Evolutionary conservation across 2,329 filamentous ascomycete genomes (phyloP).

Genomic region (Anthostomella pinea): DNA sequence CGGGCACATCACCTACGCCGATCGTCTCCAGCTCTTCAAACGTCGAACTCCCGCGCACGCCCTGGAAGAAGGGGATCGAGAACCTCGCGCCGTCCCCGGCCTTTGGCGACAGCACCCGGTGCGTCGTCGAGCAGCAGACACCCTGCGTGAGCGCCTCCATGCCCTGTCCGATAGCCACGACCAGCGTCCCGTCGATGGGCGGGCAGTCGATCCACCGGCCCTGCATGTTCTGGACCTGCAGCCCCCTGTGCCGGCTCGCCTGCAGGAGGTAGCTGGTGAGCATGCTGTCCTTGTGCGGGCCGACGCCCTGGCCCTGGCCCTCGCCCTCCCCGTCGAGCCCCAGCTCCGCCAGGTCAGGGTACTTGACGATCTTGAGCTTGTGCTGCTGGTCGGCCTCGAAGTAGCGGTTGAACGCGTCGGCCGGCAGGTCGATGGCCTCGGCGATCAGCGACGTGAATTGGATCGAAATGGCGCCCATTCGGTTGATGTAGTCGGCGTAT

Average conservation of each 20-base stretch:
- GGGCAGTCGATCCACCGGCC: constrained; percentile 82
- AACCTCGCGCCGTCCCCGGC: constrained; percentile 70
- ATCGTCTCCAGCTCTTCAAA: constrained; percentile 72
- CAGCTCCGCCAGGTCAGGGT: constrained; percentile 68
- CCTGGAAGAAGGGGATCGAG: constrained; percentile 86
- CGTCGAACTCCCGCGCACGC: constrained; percentile 72
- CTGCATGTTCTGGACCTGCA: constrained; percentile 78
- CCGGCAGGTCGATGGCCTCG: constrained; percentile 72
- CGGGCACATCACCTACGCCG: constrained; percentile 58
- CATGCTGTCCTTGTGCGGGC: constrained; percentile 85
- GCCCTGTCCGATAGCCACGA: constrained; percentile 84
- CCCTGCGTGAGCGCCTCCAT: constrained; percentile 82
- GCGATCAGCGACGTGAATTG: constrained; percentile 78
- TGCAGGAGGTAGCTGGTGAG: constrained; percentile 78
- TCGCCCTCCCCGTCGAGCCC: constrained; percentile 39
- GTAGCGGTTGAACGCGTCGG: constrained; percentile 71
- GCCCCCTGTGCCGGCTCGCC: constrained; percentile 68
- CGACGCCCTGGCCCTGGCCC: constrained; percentile 58
- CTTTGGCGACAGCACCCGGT: constrained; percentile 73
- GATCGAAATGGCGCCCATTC: constrained; percentile 70
- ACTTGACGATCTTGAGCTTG: constrained; percentile 87
- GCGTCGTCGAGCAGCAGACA: constrained; percentile 78
- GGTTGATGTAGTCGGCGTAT: constrained; percentile 72
- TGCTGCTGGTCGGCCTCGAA: constrained; percentile 75
- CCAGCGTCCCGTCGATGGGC: constrained; percentile 72